Percentiles rank a stretch among this genome's conserved stretches.
These are phyloP conservation scores for Trametes gibbosa DNA, from an alignment of 768 basidiomycete genomes.

Conservation along the genomic window DNA sequence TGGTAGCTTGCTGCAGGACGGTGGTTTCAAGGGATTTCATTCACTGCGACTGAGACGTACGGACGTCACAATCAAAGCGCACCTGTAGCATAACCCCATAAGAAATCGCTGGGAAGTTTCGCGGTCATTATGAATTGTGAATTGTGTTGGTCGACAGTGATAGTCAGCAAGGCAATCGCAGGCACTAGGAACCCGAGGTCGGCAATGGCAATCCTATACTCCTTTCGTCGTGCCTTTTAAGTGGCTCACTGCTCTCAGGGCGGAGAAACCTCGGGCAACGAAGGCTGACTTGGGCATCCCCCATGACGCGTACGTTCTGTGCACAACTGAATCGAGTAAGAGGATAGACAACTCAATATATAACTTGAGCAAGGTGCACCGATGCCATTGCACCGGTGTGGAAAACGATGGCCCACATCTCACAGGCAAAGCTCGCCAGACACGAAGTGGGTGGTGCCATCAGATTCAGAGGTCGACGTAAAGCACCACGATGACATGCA, in stretches of 20 bases:
- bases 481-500: too few species aligned
- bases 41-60: too few species aligned
- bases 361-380: background rate
- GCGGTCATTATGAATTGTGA: background rate
- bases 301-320: constrained; percentile 1
- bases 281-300: background rate
- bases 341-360: background rate
- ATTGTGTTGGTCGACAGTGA: background rate
- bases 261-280: constrained; percentile 8
- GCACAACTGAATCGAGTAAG: background rate
- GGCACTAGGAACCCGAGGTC: too few species aligned
- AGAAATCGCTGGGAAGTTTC: constrained; percentile 51
- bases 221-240: background rate
- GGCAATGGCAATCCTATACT: too few species aligned
- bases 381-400: background rate
- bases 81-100: constrained; percentile 74
- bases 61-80: too few species aligned
- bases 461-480: too few species aligned
- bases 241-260: background rate
- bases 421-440: background rate
- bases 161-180: background rate
- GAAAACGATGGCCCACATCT: background rate
- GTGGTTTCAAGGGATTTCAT: background rate
- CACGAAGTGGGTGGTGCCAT: background rate
- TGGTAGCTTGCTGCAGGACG: constrained; percentile 38